Base-by-base conservation (phyloP, 2,329 filamentous ascomycete genomes). In the Trichoderma pleuroti region DNA sequence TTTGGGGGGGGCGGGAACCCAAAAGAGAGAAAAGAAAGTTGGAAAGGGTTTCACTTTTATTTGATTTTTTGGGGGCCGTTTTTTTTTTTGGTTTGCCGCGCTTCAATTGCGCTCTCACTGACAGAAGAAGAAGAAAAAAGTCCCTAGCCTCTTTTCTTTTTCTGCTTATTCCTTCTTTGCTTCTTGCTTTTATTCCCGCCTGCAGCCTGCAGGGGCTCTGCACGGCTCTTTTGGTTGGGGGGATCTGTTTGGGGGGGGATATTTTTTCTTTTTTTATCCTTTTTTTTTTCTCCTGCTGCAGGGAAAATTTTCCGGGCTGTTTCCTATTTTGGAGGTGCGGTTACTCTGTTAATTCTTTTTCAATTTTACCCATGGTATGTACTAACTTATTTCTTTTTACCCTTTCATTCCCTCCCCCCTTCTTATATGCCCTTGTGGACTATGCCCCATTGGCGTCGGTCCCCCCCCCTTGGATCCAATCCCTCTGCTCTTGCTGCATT, bases 341-440 rank as follows among this genome's bases (percentile, higher is more conserved):
- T 64, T 57, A 39, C 63, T 66, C 39, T 28, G 11, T 39, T 54
- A 42, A 28, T 60, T 49, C 21, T 12, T 12, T 42, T 36, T 39
- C 26, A 4, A n/a, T 54, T 56, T 66, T 16, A 42, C 52, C 16
- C 39, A 68, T 68, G 66, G 66, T 68, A 68, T 49, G 66, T 68
- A n/a, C n/a, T 59, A n/a, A n/a, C n/a, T 46, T 46, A 10, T 34
- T 59, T 26, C 26, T 24, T 26, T 30, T 16, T 49, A 11, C 24
- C 9, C 61, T 64, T 42, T 39, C 28, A 26, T 24, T 18, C 7
- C 5, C 24, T 28, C n/a, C 9, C 24, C 24, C 36, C 39, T 52
- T 36, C 30, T 34, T 5, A 42, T 32, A 18, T 26, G n/a, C 4
- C 56, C 24, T 21, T 52, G 12, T 36, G 32, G 46, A 57, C 66